Percentiles rank a stretch among this genome's conserved stretches.
phyloP scores from a whole-genome alignment of 805 yeast genomes.

The Starmerella asiatica region DNA sequence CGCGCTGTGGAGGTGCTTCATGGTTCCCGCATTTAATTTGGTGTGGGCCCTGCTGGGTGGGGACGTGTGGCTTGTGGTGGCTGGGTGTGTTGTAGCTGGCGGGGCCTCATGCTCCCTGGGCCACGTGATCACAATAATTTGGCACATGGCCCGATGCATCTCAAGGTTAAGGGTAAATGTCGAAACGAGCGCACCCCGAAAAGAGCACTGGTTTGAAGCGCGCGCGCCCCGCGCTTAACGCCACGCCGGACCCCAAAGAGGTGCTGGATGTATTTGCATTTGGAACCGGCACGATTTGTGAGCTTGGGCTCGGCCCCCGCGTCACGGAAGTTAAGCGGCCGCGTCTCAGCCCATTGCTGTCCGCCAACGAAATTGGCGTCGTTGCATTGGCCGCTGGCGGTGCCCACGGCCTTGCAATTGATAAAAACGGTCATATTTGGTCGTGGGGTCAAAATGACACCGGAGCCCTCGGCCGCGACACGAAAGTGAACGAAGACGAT shows the following conservation, averaged over 20 bases:
- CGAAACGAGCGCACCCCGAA: conserved; percentile 13
- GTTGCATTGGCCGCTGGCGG: conserved; percentile 92
- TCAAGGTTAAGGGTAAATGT: too few species aligned
- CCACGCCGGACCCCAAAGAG: conserved; percentile 7
- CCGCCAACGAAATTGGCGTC: conserved; percentile 49
- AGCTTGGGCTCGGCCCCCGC: conserved; percentile 90
- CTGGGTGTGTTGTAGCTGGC: too few species aligned
- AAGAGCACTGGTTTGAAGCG: conserved; percentile 13
- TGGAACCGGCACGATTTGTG: conserved; percentile 98
- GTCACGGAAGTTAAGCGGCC: conserved; percentile 95
- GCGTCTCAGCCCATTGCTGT: conserved; percentile 66
- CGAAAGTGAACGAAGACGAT: conserved; percentile 52
- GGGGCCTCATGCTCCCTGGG: too few species aligned
- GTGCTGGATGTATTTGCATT: conserved; percentile 70
- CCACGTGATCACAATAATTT: too few species aligned
- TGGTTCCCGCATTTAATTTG: background rate
- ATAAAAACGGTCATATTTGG: conserved; percentile 68
- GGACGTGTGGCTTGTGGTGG: too few species aligned
- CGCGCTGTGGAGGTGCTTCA: too few species aligned
- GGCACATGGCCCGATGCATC: too few species aligned
- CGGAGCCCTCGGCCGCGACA: conserved; percentile 78
- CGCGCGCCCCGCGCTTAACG: conserved; percentile 11
- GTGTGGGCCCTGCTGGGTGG: too few species aligned
- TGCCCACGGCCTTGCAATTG: conserved; percentile 81
- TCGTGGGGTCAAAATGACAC: conserved; percentile 98